phyloP scores from a whole-genome alignment of 768 basidiomycete genomes.

The Mycena indigotica region DNA sequence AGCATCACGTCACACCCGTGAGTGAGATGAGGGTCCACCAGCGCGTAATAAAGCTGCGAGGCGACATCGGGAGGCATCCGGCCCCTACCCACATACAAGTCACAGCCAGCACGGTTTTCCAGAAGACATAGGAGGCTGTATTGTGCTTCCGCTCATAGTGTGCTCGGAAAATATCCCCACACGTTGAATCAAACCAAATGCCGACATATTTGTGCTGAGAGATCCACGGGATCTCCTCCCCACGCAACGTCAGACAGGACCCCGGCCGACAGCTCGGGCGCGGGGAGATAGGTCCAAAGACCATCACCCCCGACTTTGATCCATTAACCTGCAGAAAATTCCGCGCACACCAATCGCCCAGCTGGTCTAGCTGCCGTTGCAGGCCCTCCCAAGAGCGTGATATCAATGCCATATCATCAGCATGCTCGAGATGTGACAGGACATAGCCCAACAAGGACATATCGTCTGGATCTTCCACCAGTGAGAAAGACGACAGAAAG shows the following conservation, averaged over 20 bases:
- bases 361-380: not conserved
- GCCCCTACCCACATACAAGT: not conserved
- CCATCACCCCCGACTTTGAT: not conserved
- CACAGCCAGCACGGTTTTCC: not conserved
- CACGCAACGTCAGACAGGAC: not conserved
- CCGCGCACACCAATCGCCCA: not conserved
- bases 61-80: constrained; percentile 2
- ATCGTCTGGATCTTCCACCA: not conserved
- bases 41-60: constrained; percentile 15
- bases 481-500: not conserved
- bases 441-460: not conserved
- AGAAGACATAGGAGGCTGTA: not conserved
- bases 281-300: not conserved
- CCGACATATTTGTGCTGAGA: constrained; percentile 15
- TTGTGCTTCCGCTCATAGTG: constrained; percentile 10
- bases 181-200: not conserved
- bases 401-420: not conserved
- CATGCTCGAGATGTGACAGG: not conserved
- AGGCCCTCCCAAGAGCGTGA: not conserved
- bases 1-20: constrained; percentile 9
- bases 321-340: not conserved
- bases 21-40: constrained; percentile 13
- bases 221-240: not conserved
- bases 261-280: not conserved
- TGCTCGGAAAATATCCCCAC: constrained; percentile 5